Percentiles rank a stretch among this genome's conserved stretches.
phyloP scores from a whole-genome alignment of 805 yeast genomes.

The Starmerella vaccinii region DNA sequence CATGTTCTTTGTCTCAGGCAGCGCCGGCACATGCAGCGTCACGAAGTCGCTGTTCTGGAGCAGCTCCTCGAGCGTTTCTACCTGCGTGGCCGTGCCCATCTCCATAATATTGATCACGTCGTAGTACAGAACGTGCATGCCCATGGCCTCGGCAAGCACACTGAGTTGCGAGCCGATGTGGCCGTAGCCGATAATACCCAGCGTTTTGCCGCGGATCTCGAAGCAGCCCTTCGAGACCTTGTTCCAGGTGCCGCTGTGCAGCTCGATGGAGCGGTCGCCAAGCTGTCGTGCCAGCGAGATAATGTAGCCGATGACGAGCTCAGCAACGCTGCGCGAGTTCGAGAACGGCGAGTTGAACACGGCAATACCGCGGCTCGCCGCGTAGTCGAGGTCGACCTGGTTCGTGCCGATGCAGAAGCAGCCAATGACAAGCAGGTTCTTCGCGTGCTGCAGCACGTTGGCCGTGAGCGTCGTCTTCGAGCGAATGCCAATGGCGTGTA shows the following conservation, averaged over 20 bases:
- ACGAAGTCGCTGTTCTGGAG: slow-evolving; percentile 77
- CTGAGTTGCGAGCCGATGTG: slow-evolving; percentile 97
- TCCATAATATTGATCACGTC: slow-evolving; percentile 91
- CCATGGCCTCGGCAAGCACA: slow-evolving; percentile 93
- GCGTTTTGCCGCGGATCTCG: slow-evolving; percentile 98
- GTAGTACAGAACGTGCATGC: slow-evolving; percentile 91
- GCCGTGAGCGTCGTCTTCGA: slow-evolving; percentile 87
- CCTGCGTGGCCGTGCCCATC: slow-evolving; percentile 93
- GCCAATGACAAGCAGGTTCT: slow-evolving; percentile 80
- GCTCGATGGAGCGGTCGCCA: slow-evolving; percentile 91
- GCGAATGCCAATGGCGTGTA: slow-evolving; percentile 96
- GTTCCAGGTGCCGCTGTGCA: slow-evolving; percentile 97
- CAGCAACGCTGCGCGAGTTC: slow-evolving; percentile 97
- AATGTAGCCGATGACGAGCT: slow-evolving; percentile 89
- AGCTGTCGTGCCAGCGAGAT: slow-evolving; percentile 90
- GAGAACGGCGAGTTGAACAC: slow-evolving; percentile 98
- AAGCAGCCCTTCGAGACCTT: slow-evolving; percentile 90
- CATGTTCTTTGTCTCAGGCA: slow-evolving; percentile 83
- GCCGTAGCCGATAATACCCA: slow-evolving; percentile 96
- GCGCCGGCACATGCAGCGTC: slow-evolving; percentile 88
- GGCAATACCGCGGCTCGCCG: slow-evolving; percentile 87
- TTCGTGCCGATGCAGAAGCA: slow-evolving; percentile 99
- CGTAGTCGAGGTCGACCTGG: slow-evolving; percentile 87
- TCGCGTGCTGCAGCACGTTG: slow-evolving; percentile 71
- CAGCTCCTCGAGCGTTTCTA: slow-evolving; percentile 70